phyloP scores from a whole-genome alignment of 1,284 basidiomycete genomes.

The Abortiporus biennis region DNA sequence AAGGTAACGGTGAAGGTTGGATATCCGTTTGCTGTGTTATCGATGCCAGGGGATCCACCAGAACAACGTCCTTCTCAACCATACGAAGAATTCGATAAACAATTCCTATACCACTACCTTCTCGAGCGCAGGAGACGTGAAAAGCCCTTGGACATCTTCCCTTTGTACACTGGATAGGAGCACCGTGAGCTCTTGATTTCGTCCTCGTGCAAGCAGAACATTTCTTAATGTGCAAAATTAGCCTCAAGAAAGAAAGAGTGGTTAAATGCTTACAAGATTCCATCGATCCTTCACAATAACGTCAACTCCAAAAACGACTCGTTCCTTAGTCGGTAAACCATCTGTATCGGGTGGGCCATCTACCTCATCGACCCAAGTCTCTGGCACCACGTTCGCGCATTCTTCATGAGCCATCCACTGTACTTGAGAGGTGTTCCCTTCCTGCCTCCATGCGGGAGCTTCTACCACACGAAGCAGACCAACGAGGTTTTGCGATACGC shows the following conservation, averaged over 20 bases:
- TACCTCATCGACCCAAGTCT: constrained; percentile 78
- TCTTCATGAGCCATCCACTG: constrained; percentile 74
- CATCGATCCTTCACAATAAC: constrained; percentile 85
- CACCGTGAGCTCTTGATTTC: constrained; percentile 70
- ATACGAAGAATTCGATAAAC: constrained; percentile 58
- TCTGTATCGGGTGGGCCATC: constrained; percentile 28
- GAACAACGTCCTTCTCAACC: constrained; percentile 72
- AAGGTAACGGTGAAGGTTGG: constrained; percentile 7
- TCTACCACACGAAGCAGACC: constrained; percentile 68
- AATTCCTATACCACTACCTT: constrained; percentile 46
- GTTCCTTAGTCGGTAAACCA: constrained; percentile 37
- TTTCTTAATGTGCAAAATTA: constrained; percentile 52
- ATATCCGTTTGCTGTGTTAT: no score
- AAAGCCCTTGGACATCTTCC: constrained; percentile 92
- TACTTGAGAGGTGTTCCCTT: constrained; percentile 34
- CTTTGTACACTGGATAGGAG: constrained; percentile 91
- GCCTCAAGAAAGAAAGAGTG: constrained; percentile 8
- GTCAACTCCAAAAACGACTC: constrained; percentile 75
- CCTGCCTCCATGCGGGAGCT: constrained; percentile 47
- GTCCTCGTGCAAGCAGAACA: constrained; percentile 77
- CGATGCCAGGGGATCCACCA: constrained; percentile 20
- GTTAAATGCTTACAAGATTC: constrained; percentile 63
- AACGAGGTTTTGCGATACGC: constrained; percentile 51
- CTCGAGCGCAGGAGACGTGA: constrained; percentile 86
- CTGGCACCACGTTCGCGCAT: constrained; percentile 77